Base-by-base conservation (phyloP, 306 rosid species). In the Cucumis sativus region DNA sequence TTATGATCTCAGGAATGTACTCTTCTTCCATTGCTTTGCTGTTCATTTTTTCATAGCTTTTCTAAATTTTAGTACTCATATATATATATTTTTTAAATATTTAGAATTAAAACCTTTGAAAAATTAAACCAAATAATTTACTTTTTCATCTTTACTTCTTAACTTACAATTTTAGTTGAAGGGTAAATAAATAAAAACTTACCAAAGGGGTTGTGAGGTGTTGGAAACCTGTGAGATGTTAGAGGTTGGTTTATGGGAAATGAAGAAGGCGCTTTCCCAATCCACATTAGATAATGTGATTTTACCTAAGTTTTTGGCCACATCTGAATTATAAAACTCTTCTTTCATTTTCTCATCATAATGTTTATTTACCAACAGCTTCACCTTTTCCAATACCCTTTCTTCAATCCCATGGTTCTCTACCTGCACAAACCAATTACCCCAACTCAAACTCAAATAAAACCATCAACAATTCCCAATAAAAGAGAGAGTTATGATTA, bases 231-330 rank as follows among this genome's bases (percentile, higher is more conserved):
- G 52, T 25, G 84, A 84, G 65, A 89, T 84, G 84, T 91, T 91
- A 7, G 97, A 88, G 18, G 67, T 76, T 23, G 98, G 98, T 40
- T 82, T 91, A 76, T 93, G 98, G 88, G 89, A 85, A 63, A 93
- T 85, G 92, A 93, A 93, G 79, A 93, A 89, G 59, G 87, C 67
- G 80, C 86, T 85, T 85, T 93, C 97, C 98, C 98, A 93, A 79
- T 93, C 97, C 37, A 70, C 33, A 55, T 87, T 88, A 49, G 87
- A 58, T 51, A 81, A 55, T 12, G 74, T 74, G 66, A 84, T 78
- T 77, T 83, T 58, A 79, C 81, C 84, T 73, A 88, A 73, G 71
- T 79, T 80, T 78, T 87, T 88, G 18, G 90, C 97, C 37, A 80
- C 74, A 86, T 84, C 85, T 74, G 96, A 89, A 60, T 86, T 79